Conservation (phyloP, 495 filamentous ascomycete genomes). For the Endocarpon pusillum region DNA sequence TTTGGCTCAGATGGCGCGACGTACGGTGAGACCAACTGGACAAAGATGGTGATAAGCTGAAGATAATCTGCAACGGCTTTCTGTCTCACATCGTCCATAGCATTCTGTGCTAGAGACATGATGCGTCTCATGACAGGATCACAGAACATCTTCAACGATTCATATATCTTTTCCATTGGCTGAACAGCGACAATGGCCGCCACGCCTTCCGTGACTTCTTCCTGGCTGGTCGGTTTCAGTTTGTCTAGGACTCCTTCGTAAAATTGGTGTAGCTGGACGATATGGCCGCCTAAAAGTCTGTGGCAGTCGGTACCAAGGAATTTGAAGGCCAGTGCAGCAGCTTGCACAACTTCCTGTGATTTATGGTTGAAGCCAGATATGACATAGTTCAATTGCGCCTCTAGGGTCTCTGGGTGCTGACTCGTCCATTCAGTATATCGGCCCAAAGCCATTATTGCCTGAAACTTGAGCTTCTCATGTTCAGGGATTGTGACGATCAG, state of each 20-base stretch:
- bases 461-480: conserved; percentile 92
- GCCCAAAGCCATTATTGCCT: conserved; percentile 89
- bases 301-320: conserved; percentile 94
- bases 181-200: conserved; percentile 80
- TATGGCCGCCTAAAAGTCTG: conserved; percentile 61
- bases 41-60: conserved; percentile 78
- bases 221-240: conserved; percentile 69
- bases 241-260: conserved; percentile 77
- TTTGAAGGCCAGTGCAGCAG: conserved; percentile 84
- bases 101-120: conserved; percentile 72
- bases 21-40: conserved; percentile 63
- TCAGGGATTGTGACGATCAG: conserved; percentile 84
- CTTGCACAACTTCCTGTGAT: conserved; percentile 75
- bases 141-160: conserved; percentile 78
- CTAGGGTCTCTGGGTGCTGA: conserved; percentile 76
- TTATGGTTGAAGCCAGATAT: conserved; percentile 73
- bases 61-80: conserved; percentile 78
- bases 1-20: conserved; percentile 57
- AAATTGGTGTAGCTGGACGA: conserved; percentile 72
- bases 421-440: conserved; percentile 97
- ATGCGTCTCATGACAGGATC: conserved; percentile 77
- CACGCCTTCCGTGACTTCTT: conserved; percentile 90
- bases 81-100: conserved; percentile 62
- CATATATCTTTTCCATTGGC: conserved; percentile 60
- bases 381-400: conserved; percentile 86